Base-by-base conservation (phyloP, 768 basidiomycete species). In the Melanogaster broomeanus region DNA sequence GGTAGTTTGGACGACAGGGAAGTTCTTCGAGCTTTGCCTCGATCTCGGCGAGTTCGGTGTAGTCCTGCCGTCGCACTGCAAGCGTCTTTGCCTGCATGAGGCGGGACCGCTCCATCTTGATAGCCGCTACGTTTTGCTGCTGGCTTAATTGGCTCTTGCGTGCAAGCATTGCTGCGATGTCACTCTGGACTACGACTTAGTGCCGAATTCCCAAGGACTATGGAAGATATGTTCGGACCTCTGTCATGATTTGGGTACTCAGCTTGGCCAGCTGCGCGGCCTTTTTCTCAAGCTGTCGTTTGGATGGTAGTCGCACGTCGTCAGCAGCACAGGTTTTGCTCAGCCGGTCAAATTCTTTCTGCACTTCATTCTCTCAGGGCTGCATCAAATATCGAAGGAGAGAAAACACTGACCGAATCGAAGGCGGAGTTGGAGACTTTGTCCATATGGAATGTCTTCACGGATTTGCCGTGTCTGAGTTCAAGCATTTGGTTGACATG, bases 371-470 rank as follows among this genome's bases (percentile, higher is more conserved):
- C 21, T 21, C 44, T 61, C 34, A 64, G 55, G 49, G 12, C 37
- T 38, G n/a, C 16, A 28, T 16, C 56, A 34, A 49, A 45, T 41
- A 30, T 16, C 34, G 43, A 45, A 53, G 31, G 37, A 8, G 33
- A 10, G 6, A 12, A 40, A 33, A 16, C 6, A 77, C 84, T 45
- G 42, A 94, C 95, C 55, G 75, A 68, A 11, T 71, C 73, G 51
- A 93, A 86, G 3, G 71, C 50, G 1, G 79, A 71, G 63, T 98
- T 96, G 7, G 93, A 96, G 8, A 96, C 83, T 58, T 86, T 88
- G 64, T 93, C 91, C 87, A 99, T 93, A 4, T 69, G 66, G 61
- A 88, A 93, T 1, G 69, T 53, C 51, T 75, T 78, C 8, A 77
- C 63, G 0, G 84, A 81, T 49, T 80, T 82, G 9, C 92, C 95